Percentiles rank a stretch among this genome's conserved stretches.
Evolutionary conservation across 139 green algal species (phyloP).

Genomic region (Picochlorum costavermella): DNA sequence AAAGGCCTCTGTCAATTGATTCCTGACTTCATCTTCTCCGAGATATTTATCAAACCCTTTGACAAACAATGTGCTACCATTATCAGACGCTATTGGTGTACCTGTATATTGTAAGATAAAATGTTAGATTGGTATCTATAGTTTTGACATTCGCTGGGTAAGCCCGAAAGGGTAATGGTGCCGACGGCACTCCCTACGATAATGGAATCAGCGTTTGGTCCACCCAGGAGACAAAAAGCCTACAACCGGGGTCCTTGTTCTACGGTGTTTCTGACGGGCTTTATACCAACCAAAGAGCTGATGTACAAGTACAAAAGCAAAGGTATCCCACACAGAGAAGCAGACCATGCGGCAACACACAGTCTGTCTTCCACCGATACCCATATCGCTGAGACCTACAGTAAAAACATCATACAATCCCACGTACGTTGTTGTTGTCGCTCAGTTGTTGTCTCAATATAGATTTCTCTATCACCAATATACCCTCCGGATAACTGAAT

Average conservation of each 20-base stretch:
- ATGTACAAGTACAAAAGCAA: slow-evolving; percentile 5
- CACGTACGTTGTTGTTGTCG: slow-evolving; percentile 24
- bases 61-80: slow-evolving; percentile 59
- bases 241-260: slow-evolving; percentile 19
- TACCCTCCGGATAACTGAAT: slow-evolving; percentile 36
- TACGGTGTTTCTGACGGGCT: slow-evolving; percentile 33
- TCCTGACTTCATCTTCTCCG: slow-evolving; percentile 57
- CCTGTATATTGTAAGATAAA: slow-evolving; percentile 17
- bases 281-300: slow-evolving; percentile 24
- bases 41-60: slow-evolving; percentile 65
- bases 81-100: slow-evolving; percentile 8
- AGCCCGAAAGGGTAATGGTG: slow-evolving; percentile 32
- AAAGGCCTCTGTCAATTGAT: slow-evolving; percentile 55
- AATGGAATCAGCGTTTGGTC: slow-evolving; percentile 41
- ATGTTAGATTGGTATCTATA: background rate
- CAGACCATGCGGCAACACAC: slow-evolving; percentile 25
- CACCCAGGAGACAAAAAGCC: slow-evolving; percentile 15
- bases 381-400: background rate
- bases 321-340: slow-evolving; percentile 17
- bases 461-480: slow-evolving; percentile 48
- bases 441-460: slow-evolving; percentile 47
- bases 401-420: background rate
- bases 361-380: slow-evolving; percentile 7
- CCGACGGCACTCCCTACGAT: slow-evolving; percentile 34
- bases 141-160: slow-evolving; percentile 35